Conservation (phyloP, 2,329 filamentous ascomycete genomes). For the Trichoderma semiorbis region DNA sequence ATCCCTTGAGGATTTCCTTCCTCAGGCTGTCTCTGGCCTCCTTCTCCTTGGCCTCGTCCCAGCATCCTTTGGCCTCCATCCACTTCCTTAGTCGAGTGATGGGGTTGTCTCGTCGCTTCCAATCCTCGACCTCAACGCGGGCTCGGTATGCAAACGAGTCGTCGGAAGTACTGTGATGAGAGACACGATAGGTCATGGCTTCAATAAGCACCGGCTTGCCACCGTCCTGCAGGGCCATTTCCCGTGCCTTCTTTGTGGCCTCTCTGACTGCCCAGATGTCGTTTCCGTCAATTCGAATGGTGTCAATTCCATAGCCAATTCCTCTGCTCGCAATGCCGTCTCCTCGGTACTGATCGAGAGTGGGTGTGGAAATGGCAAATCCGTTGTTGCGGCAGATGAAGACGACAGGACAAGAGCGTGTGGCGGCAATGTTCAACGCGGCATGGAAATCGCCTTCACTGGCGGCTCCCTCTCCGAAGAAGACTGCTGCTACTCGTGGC, state of each 20-base stretch:
- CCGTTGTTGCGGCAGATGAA: slow-evolving; percentile 94
- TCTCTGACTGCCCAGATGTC: slow-evolving; percentile 86
- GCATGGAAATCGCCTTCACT: slow-evolving; percentile 92
- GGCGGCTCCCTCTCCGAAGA: slow-evolving; percentile 88
- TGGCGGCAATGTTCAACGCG: slow-evolving; percentile 86
- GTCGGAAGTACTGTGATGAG: slow-evolving; percentile 93
- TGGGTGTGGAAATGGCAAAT: slow-evolving; percentile 86
- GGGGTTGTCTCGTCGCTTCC: slow-evolving; percentile 88
- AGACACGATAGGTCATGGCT: slow-evolving; percentile 97
- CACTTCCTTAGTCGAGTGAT: slow-evolving; percentile 84
- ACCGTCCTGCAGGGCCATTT: slow-evolving; percentile 75
- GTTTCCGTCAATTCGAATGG: slow-evolving; percentile 89
- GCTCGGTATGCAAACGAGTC: slow-evolving; percentile 96
- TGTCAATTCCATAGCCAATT: slow-evolving; percentile 90
- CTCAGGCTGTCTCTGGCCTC: slow-evolving; percentile 62
- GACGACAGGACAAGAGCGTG: slow-evolving; percentile 78
- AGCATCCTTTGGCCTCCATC: slow-evolving; percentile 77
- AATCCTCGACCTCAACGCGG: slow-evolving; percentile 89
- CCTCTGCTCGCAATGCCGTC: slow-evolving; percentile 87
- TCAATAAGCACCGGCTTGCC: slow-evolving; percentile 83
- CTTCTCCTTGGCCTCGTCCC: slow-evolving; percentile 82
- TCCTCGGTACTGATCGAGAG: slow-evolving; percentile 84
- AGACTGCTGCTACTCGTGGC: slow-evolving; percentile 71
- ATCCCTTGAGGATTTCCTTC: slow-evolving; percentile 77
- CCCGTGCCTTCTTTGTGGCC: slow-evolving; percentile 71